These are phyloP conservation scores for Rhizopogon rudus DNA, from an alignment of 768 basidiomycete genomes.

Conservation along the genomic window DNA sequence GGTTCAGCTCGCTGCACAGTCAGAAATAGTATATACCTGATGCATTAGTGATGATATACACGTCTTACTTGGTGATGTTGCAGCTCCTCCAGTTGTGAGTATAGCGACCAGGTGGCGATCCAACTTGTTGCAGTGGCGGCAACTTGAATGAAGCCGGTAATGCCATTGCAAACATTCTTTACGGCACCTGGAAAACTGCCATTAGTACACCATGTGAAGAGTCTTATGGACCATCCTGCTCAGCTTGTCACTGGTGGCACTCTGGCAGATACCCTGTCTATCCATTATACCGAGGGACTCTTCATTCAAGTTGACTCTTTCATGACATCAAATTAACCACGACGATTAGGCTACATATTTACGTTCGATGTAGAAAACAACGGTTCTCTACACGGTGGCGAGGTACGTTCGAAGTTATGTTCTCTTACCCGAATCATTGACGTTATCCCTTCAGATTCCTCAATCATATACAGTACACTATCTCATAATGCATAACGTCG, in stretches of 20 bases:
- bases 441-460: constrained; percentile 41
- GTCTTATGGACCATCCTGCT: constrained; percentile 44
- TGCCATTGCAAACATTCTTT: no score
- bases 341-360: constrained; percentile 54
- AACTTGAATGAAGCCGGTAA: no score
- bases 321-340: constrained; percentile 2
- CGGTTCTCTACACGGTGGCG: constrained; percentile 57
- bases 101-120: no score
- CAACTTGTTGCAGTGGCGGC: no score
- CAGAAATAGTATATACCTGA: no score
- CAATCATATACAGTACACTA: constrained; percentile 49
- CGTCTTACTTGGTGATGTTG: no score
- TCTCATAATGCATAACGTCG: no score
- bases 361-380: constrained; percentile 65
- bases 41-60: no score
- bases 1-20: no score
- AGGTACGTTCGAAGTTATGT: constrained; percentile 27
- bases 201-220: constrained; percentile 66
- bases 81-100: no score
- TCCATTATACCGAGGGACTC: constrained; percentile 63
- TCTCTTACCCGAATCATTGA: not conserved
- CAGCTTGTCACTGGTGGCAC: constrained; percentile 26
- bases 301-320: constrained; percentile 52
- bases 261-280: constrained; percentile 27
- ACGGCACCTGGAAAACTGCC: constrained; percentile 34